Evolutionary conservation across 768 basidiomycete species (phyloP), one percentile per base, ranked within the genome.

Genomic region (Chlorophyllum brunneum): DNA sequence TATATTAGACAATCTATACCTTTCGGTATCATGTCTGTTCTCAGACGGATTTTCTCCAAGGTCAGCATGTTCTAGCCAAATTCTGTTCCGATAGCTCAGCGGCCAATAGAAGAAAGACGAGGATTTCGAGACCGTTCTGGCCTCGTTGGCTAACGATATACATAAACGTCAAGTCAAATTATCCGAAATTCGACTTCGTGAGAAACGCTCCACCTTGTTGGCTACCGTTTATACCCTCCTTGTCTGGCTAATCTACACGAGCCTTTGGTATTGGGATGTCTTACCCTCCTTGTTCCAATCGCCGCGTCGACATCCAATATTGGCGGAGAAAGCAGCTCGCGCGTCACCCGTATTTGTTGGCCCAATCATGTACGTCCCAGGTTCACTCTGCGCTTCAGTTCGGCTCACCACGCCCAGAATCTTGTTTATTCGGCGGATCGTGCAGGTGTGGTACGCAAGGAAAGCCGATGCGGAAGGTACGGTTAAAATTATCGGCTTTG

Each of bases 151-250:
- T 7, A 65, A 70, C 20, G 80, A 87, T 61, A 86, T 94, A 51
- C 79, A 83, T 62, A 82, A 85, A 55, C 82, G 87, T 11, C 85
- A 89, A 67, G 74, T 80, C 36, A 77, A 80, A 53, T 79, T 94
- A 13, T 82, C 86, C 1, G 92, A 92, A 63, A 88, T 95, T 57
- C 83, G 89, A n/a, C 69, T 90, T 49, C 81, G 92, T 36, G 91
- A 95, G 67, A 80, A 89, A 26, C 77, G 92, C 7, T 76, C 90
- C 1, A 88, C 86, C 16, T 73, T 92, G 45, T 73, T 86, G 39
- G 83, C 85, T 43, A 92, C 93, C 0, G 64, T 92, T 2, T 93
- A 91, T 64, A 83, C 89, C 1, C 67, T 93, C 60, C 81, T 82
- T 4, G 67, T 71, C 46, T 94, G 92, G 91, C 74, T 80, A 43